A percentile compares a stretch with the other conserved stretches of the same genome.
Conservation (phyloP, 176 grass and related monocot species). For the Triticum turgidum region DNA sequence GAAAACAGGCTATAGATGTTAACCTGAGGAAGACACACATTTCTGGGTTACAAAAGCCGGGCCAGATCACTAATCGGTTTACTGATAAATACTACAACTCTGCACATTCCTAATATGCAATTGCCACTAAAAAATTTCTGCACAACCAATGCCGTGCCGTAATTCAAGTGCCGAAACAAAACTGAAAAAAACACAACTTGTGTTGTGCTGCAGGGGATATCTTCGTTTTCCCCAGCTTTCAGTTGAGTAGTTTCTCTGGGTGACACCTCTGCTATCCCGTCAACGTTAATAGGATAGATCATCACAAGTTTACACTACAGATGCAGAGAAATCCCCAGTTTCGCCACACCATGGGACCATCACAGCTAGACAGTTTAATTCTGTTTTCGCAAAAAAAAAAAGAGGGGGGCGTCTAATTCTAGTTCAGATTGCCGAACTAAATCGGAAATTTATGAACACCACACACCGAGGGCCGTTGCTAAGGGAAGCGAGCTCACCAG, state of each 20-base stretch:
- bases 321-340: too few relatives aligned
- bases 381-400: neutral
- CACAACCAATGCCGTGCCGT: neutral
- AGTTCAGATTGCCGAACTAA: neutral
- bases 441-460: neutral
- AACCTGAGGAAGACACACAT: neutral
- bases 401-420: neutral
- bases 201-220: too few relatives aligned
- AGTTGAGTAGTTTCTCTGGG: too few relatives aligned
- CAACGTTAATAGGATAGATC: too few relatives aligned
- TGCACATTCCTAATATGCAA: neutral
- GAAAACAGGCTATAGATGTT: neutral
- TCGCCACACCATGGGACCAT: neutral
- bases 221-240: too few relatives aligned
- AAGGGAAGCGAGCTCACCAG: neutral
- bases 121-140: neutral
- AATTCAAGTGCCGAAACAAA: neutral
- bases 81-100: neutral
- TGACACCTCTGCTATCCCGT: too few relatives aligned
- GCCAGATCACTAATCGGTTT: neutral
- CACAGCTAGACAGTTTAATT: neutral
- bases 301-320: too few relatives aligned
- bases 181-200: too few relatives aligned
- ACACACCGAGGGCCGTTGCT: neutral
- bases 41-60: neutral